These are phyloP conservation scores for Lizonia empirigonia DNA, from an alignment of 2,329 filamentous ascomycete species.

Conservation along the genomic window DNA sequence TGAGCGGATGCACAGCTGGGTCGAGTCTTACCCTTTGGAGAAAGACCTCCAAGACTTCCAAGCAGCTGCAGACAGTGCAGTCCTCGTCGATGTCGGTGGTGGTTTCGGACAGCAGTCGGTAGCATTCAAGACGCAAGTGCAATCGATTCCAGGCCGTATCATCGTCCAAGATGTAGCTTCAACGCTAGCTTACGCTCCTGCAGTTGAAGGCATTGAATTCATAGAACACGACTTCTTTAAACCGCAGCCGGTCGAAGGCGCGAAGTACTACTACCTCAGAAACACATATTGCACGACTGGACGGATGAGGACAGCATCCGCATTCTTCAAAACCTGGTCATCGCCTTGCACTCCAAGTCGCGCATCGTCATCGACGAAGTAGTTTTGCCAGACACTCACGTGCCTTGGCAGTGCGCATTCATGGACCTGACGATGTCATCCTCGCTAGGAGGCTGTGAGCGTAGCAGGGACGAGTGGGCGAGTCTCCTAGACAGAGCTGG, in stretches of 20 bases:
- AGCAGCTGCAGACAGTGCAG: conserved; percentile 20
- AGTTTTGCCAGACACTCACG: conserved; percentile 36
- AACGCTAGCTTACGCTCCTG: conserved; percentile 24
- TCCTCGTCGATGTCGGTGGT: conserved; percentile 43
- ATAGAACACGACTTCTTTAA: conserved; percentile 43
- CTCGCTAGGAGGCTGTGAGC: conserved; percentile 32
- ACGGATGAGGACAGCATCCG: conserved; percentile 32
- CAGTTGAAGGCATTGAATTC: conserved; percentile 34
- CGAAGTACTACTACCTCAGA: conserved; percentile 44
- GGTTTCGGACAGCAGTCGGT: conserved; percentile 38
- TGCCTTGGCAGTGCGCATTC: conserved; percentile 38
- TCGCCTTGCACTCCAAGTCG: conserved; percentile 36
- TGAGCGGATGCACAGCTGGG: conserved; percentile 29
- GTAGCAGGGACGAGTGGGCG: conserved; percentile 30
- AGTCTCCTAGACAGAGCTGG: conserved; percentile 30
- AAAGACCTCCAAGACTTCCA: conserved; percentile 22
- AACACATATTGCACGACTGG: conserved; percentile 45
- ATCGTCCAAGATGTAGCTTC: conserved; percentile 37
- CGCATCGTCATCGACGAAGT: conserved; percentile 42
- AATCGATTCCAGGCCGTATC: conserved; percentile 21
- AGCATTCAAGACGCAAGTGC: conserved; percentile 29
- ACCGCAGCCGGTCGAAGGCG: conserved; percentile 34
- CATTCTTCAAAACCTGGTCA: conserved; percentile 34
- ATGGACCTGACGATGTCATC: conserved; percentile 40
- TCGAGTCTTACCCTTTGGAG: conserved; percentile 27